These are phyloP conservation scores for Fusarium azukiicola DNA, from an alignment of 2,329 filamentous ascomycete species.

Conservation along the genomic window DNA sequence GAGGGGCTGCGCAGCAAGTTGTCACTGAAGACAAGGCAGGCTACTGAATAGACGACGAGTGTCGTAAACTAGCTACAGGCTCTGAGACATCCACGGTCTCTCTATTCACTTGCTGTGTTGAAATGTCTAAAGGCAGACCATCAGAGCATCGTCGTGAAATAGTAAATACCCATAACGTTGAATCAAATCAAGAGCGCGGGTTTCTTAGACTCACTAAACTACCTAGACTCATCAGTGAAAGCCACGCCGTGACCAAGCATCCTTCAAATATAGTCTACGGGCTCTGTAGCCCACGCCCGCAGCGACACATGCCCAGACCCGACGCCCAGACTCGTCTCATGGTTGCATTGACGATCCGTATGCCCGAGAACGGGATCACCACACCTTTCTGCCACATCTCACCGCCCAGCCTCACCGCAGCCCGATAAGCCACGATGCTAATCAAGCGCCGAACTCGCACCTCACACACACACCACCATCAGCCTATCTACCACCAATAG, in stretches of 20 bases:
- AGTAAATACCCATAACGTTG: too few relatives aligned
- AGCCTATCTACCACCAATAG: constrained; percentile 17
- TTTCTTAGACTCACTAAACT: too few relatives aligned
- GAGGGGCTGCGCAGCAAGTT: neutral
- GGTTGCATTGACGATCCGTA: neutral
- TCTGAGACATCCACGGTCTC: too few relatives aligned
- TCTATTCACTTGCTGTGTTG: too few relatives aligned
- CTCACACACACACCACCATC: constrained; percentile 8
- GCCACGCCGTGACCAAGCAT: too few relatives aligned
- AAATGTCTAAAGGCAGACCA: too few relatives aligned
- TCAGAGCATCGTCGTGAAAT: too few relatives aligned
- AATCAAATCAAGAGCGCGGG: too few relatives aligned
- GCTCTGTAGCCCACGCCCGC: neutral
- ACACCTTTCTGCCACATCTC: neutral
- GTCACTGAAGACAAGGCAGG: neutral
- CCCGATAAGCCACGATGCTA: neutral
- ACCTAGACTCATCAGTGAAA: too few relatives aligned
- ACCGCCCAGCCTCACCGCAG: neutral
- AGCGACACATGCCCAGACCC: neutral
- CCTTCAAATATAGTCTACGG: too few relatives aligned
- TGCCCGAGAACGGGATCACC: constrained; percentile 2
- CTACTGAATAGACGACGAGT: neutral
- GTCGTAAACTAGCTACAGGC: neutral
- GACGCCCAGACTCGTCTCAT: neutral
- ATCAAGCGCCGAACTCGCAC: constrained; percentile 10